phyloP scores from a whole-genome alignment of 1,284 basidiomycete genomes.

The Moesziomyces sp. region DNA sequence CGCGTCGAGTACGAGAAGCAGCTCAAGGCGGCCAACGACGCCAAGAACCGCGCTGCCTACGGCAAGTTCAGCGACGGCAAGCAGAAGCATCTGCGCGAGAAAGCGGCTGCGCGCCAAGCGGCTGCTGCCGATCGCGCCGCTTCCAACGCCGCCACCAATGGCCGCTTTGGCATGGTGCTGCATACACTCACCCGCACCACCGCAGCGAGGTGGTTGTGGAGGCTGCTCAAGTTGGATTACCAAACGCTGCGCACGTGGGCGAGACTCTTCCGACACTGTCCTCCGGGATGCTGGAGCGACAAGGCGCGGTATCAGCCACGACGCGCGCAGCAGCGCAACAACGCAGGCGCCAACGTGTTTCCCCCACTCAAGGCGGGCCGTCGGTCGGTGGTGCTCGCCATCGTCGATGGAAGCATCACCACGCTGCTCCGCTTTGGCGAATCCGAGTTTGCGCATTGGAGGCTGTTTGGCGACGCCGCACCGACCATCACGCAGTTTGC shows the following conservation, averaged over 20 bases:
- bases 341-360: slow-evolving; percentile 60
- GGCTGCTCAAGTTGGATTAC: slow-evolving; percentile 21
- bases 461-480: slow-evolving; percentile 12
- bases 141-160: neutral
- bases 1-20: slow-evolving; percentile 41
- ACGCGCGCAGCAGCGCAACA: neutral
- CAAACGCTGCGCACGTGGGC: slow-evolving; percentile 2
- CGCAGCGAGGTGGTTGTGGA: slow-evolving; percentile 3
- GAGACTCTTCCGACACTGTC: slow-evolving; percentile 18
- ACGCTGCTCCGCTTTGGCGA: slow-evolving; percentile 90
- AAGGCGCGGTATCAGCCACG: neutral
- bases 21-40: slow-evolving; percentile 34
- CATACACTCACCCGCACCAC: neutral
- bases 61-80: slow-evolving; percentile 49
- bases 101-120: slow-evolving; percentile 14
- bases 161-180: neutral
- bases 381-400: slow-evolving; percentile 85
- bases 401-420: slow-evolving; percentile 87
- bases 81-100: slow-evolving; percentile 21
- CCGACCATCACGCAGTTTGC: neutral
- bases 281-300: slow-evolving; percentile 12
- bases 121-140: neutral
- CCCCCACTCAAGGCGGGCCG: slow-evolving; percentile 80
- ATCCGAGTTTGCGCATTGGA: slow-evolving; percentile 82
- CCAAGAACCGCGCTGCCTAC: slow-evolving; percentile 53